phyloP scores from a whole-genome alignment of 768 basidiomycete species.

The Dendrothele bispora region DNA sequence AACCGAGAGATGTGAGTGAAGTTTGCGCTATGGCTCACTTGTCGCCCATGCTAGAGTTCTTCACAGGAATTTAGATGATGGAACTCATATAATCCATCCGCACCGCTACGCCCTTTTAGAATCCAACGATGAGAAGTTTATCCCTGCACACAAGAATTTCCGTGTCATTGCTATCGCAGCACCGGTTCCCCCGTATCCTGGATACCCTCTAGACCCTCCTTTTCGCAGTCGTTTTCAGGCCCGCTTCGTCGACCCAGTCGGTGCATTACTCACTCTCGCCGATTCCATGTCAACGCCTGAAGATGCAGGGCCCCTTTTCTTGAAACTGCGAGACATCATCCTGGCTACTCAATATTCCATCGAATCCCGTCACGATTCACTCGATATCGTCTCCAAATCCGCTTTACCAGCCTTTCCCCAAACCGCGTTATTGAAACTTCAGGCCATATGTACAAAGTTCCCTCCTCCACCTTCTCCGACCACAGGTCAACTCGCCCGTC shows the following conservation, averaged over 20 bases:
- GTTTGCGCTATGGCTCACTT: not conserved
- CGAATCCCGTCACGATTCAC: constrained; percentile 52
- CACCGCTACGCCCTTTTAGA: constrained; percentile 56
- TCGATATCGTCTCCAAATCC: constrained; percentile 54
- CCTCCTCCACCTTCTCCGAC: constrained; percentile 43
- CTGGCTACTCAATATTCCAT: constrained; percentile 63
- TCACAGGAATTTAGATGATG: constrained; percentile 64
- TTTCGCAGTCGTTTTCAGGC: constrained; percentile 71
- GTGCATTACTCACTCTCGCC: constrained; percentile 47
- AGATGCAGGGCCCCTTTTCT: constrained; percentile 30
- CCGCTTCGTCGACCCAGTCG: constrained; percentile 62
- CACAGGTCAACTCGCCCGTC: constrained; percentile 49
- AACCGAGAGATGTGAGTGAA: constrained; percentile 64
- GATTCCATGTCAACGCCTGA: constrained; percentile 11
- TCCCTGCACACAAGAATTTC: constrained; percentile 68
- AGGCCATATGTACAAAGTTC: constrained; percentile 44
- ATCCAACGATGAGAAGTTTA: constrained; percentile 44
- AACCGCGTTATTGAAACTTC: constrained; percentile 55
- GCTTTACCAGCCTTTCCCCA: constrained; percentile 64
- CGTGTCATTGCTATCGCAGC: constrained; percentile 70
- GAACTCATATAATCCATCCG: constrained; percentile 67
- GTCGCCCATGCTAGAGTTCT: not conserved
- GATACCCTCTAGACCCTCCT: constrained; percentile 65
- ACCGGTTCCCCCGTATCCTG: constrained; percentile 67
- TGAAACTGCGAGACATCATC: constrained; percentile 55